phyloP scores from a whole-genome alignment of 2,329 filamentous ascomycete genomes.

The Pseudofabraea citricarpa region DNA sequence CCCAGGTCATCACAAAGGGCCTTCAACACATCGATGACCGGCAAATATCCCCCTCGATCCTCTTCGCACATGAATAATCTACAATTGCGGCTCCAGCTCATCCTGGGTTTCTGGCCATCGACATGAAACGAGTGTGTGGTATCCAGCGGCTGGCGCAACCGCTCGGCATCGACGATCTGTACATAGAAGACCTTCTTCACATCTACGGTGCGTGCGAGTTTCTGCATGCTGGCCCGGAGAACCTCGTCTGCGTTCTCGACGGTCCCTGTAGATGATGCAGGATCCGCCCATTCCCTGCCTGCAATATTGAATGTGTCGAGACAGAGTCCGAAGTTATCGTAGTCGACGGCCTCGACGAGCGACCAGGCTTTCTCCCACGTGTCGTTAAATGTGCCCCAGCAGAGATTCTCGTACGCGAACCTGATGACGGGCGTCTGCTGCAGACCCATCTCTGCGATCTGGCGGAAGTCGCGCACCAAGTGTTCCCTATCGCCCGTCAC shows the following conservation, averaged over 20 bases:
- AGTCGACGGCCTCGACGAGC: conserved; percentile 58
- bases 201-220: conserved; percentile 19
- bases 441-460: conserved; percentile 64
- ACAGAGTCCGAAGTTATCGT: conserved; percentile 70
- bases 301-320: conserved; percentile 78
- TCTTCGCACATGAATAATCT: conserved; percentile 47
- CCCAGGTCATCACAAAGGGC: conserved; percentile 49
- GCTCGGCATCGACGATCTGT: conserved; percentile 71
- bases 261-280: conserved; percentile 36
- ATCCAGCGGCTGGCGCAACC: conserved; percentile 51
- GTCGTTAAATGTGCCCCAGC: conserved; percentile 66
- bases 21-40: conserved; percentile 45
- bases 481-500: conserved; percentile 46
- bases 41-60: conserved; percentile 55
- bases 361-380: conserved; percentile 71
- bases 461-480: conserved; percentile 57
- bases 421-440: conserved; percentile 49
- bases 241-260: conserved; percentile 30
- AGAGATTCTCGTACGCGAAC: conserved; percentile 70
- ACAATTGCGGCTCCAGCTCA: conserved; percentile 78
- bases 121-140: conserved; percentile 54
- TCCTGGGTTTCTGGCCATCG: conserved; percentile 53
- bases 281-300: conserved; percentile 67
- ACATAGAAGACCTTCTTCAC: conserved; percentile 58
- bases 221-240: conserved; percentile 33